phyloP scores from a whole-genome alignment of 306 rosid genomes.

The Quercus ilex region DNA sequence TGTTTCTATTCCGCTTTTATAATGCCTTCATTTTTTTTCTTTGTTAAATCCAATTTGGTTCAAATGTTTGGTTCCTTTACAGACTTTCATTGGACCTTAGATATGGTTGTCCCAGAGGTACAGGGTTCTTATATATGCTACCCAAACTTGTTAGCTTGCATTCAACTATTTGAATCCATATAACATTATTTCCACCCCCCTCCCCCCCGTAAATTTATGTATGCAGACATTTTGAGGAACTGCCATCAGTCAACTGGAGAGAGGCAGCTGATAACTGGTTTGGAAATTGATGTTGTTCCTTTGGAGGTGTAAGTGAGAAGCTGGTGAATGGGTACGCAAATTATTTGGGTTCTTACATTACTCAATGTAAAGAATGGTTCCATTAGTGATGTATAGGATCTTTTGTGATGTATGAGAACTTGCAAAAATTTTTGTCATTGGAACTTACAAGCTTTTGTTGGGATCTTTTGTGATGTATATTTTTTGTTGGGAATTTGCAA shows the following conservation, averaged over 20 bases:
- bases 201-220: slow-evolving; percentile 10
- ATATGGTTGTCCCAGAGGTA: background rate
- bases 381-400: too few species aligned
- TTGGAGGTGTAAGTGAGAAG: slow-evolving; percentile 93
- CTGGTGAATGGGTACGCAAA: slow-evolving; percentile 66
- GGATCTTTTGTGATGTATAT: too few species aligned
- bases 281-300: slow-evolving; percentile 88
- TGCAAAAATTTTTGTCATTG: too few species aligned
- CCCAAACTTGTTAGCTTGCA: background rate
- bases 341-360: too few species aligned
- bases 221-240: slow-evolving; percentile 72
- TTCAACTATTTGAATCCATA: background rate
- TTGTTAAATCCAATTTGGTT: too few species aligned
- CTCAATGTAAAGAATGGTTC: too few species aligned
- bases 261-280: slow-evolving; percentile 98
- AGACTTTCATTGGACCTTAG: background rate
- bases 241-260: slow-evolving; percentile 92
- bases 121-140: background rate
- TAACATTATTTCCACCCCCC: slow-evolving; percentile 8
- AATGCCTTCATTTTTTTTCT: too few species aligned
- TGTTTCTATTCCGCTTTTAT: too few species aligned
- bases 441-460: too few species aligned
- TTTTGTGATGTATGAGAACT: too few species aligned
- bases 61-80: too few species aligned
- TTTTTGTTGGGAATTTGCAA: too few species aligned